A percentile compares a stretch with the other conserved stretches of the same genome.
Evolutionary conservation across 257 asterid genomes (phyloP).

Genomic region (Asclepias syriaca): DNA sequence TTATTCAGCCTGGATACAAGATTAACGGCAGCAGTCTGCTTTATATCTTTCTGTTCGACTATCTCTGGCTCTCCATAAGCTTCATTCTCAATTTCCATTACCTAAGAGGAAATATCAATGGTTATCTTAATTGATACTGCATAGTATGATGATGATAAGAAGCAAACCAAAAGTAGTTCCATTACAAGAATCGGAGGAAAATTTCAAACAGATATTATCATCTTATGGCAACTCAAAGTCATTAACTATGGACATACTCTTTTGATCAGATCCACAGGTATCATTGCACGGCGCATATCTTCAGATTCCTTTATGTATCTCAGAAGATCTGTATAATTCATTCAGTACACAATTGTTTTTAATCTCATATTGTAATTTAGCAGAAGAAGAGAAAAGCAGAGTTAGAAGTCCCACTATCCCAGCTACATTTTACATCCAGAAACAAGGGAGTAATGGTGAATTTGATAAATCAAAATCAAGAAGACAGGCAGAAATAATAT

Average conservation of each 20-base stretch:
- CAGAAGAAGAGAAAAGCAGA: neutral
- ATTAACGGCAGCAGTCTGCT: slow-evolving; percentile 74
- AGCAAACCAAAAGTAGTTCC: neutral
- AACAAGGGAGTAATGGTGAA: neutral
- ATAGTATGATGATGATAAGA: too few species aligned
- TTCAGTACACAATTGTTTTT: neutral
- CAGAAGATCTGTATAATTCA: slow-evolving; percentile 42
- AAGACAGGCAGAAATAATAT: neutral
- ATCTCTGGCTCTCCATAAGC: slow-evolving; percentile 42
- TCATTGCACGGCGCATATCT: slow-evolving; percentile 64
- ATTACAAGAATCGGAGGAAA: neutral
- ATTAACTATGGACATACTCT: slow-evolving; percentile 36
- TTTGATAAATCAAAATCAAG: neutral
- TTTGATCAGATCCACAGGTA: slow-evolving; percentile 75
- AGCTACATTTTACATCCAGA: neutral
- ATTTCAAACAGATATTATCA: neutral
- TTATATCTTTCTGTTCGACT: slow-evolving; percentile 51
- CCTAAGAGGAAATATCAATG: slow-evolving; percentile 33
- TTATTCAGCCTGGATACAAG: slow-evolving; percentile 76
- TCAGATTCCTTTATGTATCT: slow-evolving; percentile 66
- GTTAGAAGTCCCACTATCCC: neutral
- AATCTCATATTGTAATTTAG: neutral
- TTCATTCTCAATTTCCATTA: slow-evolving; percentile 66
- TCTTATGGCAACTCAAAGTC: neutral
- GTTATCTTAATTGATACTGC: neutral